Evolutionary conservation across 2,329 filamentous ascomycete species (phyloP), one percentile per base, ranked within the genome.

Genomic region (Lasiodiplodia citricola): DNA sequence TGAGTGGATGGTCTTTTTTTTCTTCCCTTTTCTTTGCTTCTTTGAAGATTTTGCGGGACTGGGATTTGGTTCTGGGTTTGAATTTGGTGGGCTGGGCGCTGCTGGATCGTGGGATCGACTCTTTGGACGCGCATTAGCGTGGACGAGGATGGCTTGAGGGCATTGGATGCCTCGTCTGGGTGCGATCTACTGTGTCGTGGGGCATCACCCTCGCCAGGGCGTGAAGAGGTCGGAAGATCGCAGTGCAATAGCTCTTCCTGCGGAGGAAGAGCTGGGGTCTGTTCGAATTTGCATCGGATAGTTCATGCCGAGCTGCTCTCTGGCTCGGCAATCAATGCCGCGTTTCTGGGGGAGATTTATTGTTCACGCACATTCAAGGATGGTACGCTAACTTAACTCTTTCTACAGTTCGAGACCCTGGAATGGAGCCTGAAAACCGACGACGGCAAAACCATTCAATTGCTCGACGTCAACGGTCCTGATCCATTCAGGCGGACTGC

Each of bases 351-450:
- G 37, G 7, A 23, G 52, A 16, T 67, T 41, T 25, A 35, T 38
- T 70, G 51, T 44, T 25, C 37, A 16, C 16, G 5, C 68, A 21
- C 8, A 18, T 6, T 31, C 8, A 52, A 18, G 25, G 23, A 54
- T 25, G 18, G 21, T 10, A 35, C 25, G 68, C 65, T 66, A 31
- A 55, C 38, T 23, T 23, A n/a, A n/a, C 16, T 35, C 4, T 18
- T 16, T n/a, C 35, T 6, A 16, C 73, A 90, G 84, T 98, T 97
- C 80, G 90, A 93, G 83, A 99, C 96, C 44, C 87, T 90, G 68
- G 92, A 94, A 84, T 99, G 95, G 94, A 96, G 91, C 77, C 83
- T 99, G 74, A 88, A 90, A 78, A 89, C 88, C 71, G 84, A 87
- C 70, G 87, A 89, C 75, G 88, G 88, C 52, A 84, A 84, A 64